Base-by-base conservation (phyloP, 2,329 filamentous ascomycete species). In the Penicillium glabrum region DNA sequence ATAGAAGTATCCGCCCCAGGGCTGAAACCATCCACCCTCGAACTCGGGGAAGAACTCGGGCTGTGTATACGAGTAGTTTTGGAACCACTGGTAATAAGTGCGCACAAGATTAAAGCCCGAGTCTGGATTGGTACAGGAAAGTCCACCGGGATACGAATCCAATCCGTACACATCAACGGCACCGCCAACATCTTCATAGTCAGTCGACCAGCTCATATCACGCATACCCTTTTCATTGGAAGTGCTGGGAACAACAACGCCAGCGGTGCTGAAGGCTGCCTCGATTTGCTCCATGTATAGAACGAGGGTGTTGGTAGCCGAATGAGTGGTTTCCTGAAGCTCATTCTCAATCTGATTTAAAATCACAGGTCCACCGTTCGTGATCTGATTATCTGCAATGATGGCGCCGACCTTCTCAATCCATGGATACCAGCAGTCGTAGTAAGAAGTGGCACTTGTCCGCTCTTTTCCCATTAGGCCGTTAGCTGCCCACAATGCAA, bases 11-110 rank as follows among this genome's bases (percentile, higher is more conserved):
- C 78, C 79, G 1, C 78, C 80, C 82, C 82, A 84, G 14, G 80
- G 75, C n/a, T 79, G 78, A 54, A 83, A 83, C 61, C 74, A 83
- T 0, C 82, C 82, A 4, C 79, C 80, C 62, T 83, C 77, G 29
- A 84, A 83, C 62, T 83, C 83, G 5, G 82, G 77, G 1, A 84
- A 64, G 55, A 77, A 83, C 46, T 76, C 75, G 1, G 82, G 83
- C 61, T 85, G 82, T 1, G 81, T 82, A 47, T 70, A 79, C 0
- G 81, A 81, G 54, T 82, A 82, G 41, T 82, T 80, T n/a, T 78
- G 74, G 60, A 85, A 85, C 80, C 82, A 84, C 59, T 84, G 77
- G 57, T 81, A 80, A 61, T 85, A 86, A 5, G 76, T 83, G 26
- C 81, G 76, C 3, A 82, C 75, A 1, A 83, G 67, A 27, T 72